Base-by-base conservation (phyloP, 148 eudicot genomes). In the Polygonum maritimum region DNA sequence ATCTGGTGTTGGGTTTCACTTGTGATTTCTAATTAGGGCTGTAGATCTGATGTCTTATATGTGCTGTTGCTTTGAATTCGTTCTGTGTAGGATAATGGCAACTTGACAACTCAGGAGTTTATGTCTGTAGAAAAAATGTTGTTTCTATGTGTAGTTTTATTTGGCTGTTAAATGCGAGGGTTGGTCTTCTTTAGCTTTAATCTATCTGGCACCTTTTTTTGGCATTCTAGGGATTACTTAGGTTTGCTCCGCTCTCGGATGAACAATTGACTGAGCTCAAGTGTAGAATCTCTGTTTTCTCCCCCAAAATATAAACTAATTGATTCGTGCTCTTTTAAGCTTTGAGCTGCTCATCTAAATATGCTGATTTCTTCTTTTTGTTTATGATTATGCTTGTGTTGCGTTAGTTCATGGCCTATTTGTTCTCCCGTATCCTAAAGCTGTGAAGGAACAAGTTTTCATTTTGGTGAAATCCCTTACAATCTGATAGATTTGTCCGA, bases 31-130 rank as follows among this genome's bases (percentile, higher is more conserved):
- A 2, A 41, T 16, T 12, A 48, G 45, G 74, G 18, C 45, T 71
- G 1, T n/a, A 12, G 74, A 48, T 44, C 54, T 44, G 19, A 21
- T 41, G 11, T 71, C 49, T 71, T 41, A 71, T 71, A 11, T 44
- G 33, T 44, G 35, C 15, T 71, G n/a, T n/a, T n/a, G 31, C 54
- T 41, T 71, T 71, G 54, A 41, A 41, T 71, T n/a, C 26, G 2
- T 41, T 48, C 44, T 33, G 54, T 71, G 74, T 71, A 71, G 51
- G 74, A 41, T 11, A 71, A 44, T 13, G 49, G 35, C n/a, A n/a
- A n/a, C n/a, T n/a, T n/a, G n/a, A n/a, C n/a, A n/a, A n/a, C n/a
- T n/a, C n/a, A n/a, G n/a, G n/a, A n/a, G n/a, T n/a, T n/a, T n/a
- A n/a, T 73, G 33, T 7, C 45, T 33, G 12, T 40, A 10, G n/a